Evolutionary conservation across 2,329 filamentous ascomycete species (phyloP), one percentile per base, ranked within the genome.

Genomic region (Penicillium aurantiogriseum): DNA sequence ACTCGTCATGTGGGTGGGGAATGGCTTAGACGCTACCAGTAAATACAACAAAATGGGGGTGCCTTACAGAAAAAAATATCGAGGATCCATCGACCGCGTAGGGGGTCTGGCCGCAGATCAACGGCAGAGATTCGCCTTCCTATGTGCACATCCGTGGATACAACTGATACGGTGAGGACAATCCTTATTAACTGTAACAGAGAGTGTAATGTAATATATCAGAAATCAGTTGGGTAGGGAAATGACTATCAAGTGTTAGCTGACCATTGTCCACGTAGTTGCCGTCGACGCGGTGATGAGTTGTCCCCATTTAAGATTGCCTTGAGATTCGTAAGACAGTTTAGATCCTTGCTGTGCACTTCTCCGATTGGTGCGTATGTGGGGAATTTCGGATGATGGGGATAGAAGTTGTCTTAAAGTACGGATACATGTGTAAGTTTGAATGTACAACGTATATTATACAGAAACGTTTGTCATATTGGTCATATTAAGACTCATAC

Each of bases 301-400:
- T 23, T 56, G 54, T 47, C 27, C 15, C 21, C 23, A 23, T 53
- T 35, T 52, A 23, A 53, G 42, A 53, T 56, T 56, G 43, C 31
- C 39, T 36, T 53, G 45, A 50, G 45, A 51, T 51, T 50, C 61
- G 61, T 63, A 60, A 63, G 57, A 51, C 23, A 47, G 51, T 39
- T 45, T 27, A 42, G 40, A 49, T 46, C 51, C 50, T 52, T 36
- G 46, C 54, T 46, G 43, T 27, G 45, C 29, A 31, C 23, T 57
- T 36, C 54, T 45, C 59, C 61, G 61, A 63, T 63, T 63, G 61
- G 61, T 39, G 61, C 35, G 29, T 51, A 46, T 62, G 61, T 62
- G 61, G 61, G 54, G 59, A 61, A 56, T 19, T 23, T 21, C 6
- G 46, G 58, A 58, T 53, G 54, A 54, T 38, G 54, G 54, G 50